Evolutionary conservation across 441 rosid genomes (phyloP), one percentile per base, ranked within the genome.

Genomic region (Erodium trifolium): DNA sequence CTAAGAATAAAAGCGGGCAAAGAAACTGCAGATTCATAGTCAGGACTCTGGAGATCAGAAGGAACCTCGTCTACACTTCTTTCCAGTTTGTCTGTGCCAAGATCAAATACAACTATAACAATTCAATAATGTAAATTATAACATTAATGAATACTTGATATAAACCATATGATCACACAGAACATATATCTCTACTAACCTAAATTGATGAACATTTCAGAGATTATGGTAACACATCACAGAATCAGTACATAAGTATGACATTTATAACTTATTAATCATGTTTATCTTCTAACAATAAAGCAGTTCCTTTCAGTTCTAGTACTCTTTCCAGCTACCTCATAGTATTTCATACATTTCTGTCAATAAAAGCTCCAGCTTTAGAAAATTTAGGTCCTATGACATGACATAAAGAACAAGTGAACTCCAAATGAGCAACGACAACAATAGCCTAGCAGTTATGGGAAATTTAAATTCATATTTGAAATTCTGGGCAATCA

Each of bases 1-100:
- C 84, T 81, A 66, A 83, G 76, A 71, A 83, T 69, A 37, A 75
- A 78, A 77, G 88, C 77, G 64, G 83, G 82, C 65, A 79, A 79
- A 69, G 64, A 71, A 69, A 76, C 66, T 43, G 64, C 60, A 64
- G 82, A 79, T 74, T 65, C 41, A 17, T 73, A 76, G 71, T 77
- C 75, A 18, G 27, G 73, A 65, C 73, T 80, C 69, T 69, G 73
- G 43, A 67, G 68, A 68, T 68, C 75, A 69, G 68, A 65, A 72
- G 79, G 77, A 73, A 75, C 67, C 66, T 81, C 83, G 66, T 78
- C 71, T 63, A 75, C 65, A 66, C 67, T 80, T 79, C 76, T 72
- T 71, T 71, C 83, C 43, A 71, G 75, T 68, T 77, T 69, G 77
- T 78, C 75, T 77, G 75, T 72, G 63, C 82, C 88, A 84, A 75